Conservation (phyloP, 345 rosid genomes). For the Gossypium sturtianum region DNA sequence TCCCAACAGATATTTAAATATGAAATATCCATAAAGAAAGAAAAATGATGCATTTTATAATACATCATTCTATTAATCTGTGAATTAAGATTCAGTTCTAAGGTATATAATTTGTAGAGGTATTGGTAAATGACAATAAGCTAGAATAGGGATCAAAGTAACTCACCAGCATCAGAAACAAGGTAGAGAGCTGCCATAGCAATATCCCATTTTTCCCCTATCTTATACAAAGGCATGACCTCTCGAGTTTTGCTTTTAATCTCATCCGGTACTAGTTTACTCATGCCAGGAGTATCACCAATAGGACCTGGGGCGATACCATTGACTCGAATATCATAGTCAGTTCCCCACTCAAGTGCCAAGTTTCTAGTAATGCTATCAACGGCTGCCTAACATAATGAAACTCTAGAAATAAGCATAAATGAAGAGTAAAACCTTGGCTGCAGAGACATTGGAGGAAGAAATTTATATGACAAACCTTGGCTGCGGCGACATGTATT, state of each 20-base stretch:
- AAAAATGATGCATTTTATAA: no score
- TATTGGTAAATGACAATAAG: background rate
- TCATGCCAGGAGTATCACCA: conserved; percentile 68
- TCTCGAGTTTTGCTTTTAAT: conserved; percentile 35
- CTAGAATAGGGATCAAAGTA: background rate
- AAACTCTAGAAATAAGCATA: background rate
- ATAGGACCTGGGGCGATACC: conserved; percentile 90
- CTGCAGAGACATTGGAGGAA: background rate
- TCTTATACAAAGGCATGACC: conserved; percentile 49
- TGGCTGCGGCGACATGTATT: conserved; percentile 81
- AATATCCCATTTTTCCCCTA: conserved; percentile 81
- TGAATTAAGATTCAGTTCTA: no score
- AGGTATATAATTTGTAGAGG: background rate
- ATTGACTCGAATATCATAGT: conserved; percentile 53
- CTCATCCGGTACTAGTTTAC: conserved; percentile 68
- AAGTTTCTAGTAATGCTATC: conserved; percentile 65
- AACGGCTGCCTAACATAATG: conserved; percentile 58
- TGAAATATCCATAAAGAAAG: no score
- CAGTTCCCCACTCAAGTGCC: conserved; percentile 84
- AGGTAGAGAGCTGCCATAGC: conserved; percentile 84
- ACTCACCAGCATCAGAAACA: conserved; percentile 59
- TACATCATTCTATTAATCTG: no score
- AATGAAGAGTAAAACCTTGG: background rate
- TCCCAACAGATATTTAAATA: no score
- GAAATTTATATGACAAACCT: conserved; percentile 30